Evolutionary conservation across 768 basidiomycete genomes (phyloP).

Genomic region (Mycena pura): DNA sequence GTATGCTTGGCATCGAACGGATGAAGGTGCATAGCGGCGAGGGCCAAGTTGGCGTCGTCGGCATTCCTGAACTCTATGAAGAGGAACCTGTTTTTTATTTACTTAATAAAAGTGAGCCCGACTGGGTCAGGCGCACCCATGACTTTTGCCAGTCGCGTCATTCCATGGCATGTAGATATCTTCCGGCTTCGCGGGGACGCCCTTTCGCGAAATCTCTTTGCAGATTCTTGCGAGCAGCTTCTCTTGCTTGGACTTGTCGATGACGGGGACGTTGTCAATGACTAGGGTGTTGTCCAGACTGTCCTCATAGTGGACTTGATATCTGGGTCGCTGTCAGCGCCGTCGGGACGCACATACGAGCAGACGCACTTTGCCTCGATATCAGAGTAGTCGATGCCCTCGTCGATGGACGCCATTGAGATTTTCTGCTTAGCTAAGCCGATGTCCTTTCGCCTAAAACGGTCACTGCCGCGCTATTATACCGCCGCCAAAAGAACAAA

Average conservation of each 20-base stretch:
- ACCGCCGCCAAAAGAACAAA: background rate
- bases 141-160: conserved; percentile 80
- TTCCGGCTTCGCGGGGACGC: conserved; percentile 75
- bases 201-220: conserved; percentile 86
- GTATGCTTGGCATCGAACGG: conserved; percentile 89
- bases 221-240: conserved; percentile 81
- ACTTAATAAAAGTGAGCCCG: no score
- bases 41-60: conserved; percentile 74
- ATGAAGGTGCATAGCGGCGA: conserved; percentile 73
- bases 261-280: conserved; percentile 90
- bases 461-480: conserved; percentile 8
- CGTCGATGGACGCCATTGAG: conserved; percentile 45
- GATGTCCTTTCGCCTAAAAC: no score
- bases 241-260: conserved; percentile 86
- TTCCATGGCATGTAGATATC: conserved; percentile 92
- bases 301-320: conserved; percentile 83
- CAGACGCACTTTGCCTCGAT: conserved; percentile 87
- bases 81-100: conserved; percentile 82
- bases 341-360: no score
- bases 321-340: no score
- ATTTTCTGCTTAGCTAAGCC: background rate
- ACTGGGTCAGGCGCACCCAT: conserved; percentile 76
- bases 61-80: conserved; percentile 80
- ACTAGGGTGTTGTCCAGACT: conserved; percentile 91
- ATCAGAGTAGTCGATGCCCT: conserved; percentile 86